Base-by-base conservation (phyloP, 2,329 filamentous ascomycete genomes). In the Myriangium duriaei region DNA sequence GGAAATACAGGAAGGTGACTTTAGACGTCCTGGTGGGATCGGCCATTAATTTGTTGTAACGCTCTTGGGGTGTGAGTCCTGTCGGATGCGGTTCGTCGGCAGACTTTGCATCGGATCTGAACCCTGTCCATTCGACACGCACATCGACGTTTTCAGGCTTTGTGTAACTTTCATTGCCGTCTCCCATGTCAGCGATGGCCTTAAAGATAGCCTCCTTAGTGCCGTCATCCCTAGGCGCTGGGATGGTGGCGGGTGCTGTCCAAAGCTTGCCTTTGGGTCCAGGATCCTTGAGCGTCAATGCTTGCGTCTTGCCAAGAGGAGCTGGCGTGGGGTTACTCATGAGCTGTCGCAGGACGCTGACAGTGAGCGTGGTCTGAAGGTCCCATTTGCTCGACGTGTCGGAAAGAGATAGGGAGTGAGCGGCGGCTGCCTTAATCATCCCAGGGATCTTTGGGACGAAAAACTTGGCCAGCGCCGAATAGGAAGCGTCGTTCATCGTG, bases 181-280 rank as follows among this genome's bases (percentile, higher is more conserved):
- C 57, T 35, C 63, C 64, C 55, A 81, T 54, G 1, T 63, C 64
- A 15, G 73, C 63, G 31, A 86, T 72, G 3, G 69, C 71, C 18
- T 60, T 59, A 45, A 75, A 61, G 16, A 86, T 51, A 2, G 68
- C 64, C 30, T 79, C 67, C n/a, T 71, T 61, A 11, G 77, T 53
- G 5, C 43, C 46, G 30, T 65, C 61, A 31, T 71, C 49, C 6
- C 34, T 43, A 0, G 78, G 80, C 2, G 62, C 61, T 0, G 74
- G 71, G 11, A 84, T 62, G 0, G 69, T 72, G 30, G 81, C 77
- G 39, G 74, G 80, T 49, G 77, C 79, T 15, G 93, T 68, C 87
- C 87, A 95, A 46, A 91, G 75, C 31, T 72, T 73, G 3, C 85
- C 85, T 53, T 83, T 86, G 52, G 92, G 65, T 0, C 74, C 76